These are phyloP conservation scores for Solanum pinnatisectum DNA, from an alignment of 257 asterid species.

Conservation along the genomic window DNA sequence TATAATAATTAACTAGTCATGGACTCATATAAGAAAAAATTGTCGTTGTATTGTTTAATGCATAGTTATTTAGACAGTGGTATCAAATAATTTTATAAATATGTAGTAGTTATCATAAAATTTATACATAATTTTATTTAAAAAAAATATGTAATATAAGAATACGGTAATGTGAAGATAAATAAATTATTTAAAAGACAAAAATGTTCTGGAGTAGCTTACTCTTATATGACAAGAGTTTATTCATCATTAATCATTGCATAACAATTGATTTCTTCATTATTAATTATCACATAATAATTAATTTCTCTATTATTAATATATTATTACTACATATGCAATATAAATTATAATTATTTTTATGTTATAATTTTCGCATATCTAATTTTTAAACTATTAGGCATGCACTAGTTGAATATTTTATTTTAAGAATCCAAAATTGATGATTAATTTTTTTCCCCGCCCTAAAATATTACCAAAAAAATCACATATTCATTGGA, in stretches of 20 bases:
- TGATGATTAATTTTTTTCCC: neutral
- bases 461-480: neutral
- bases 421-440: too few species aligned
- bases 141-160: neutral
- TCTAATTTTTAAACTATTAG: neutral
- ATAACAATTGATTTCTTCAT: neutral
- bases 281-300: neutral
- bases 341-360: neutral
- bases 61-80: neutral
- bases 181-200: neutral
- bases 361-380: neutral
- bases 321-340: neutral
- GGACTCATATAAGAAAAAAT: neutral
- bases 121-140: neutral
- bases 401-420: neutral
- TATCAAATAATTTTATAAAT: neutral
- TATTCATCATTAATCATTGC: neutral
- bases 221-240: neutral
- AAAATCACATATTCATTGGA: neutral
- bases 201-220: neutral
- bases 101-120: neutral
- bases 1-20: neutral
- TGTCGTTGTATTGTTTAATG: neutral
- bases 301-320: neutral
- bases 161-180: neutral